Percentiles rank a stretch among this genome's conserved stretches.
Evolutionary conservation across 768 basidiomycete species (phyloP).

Genomic region (Hypholoma sublateritium): DNA sequence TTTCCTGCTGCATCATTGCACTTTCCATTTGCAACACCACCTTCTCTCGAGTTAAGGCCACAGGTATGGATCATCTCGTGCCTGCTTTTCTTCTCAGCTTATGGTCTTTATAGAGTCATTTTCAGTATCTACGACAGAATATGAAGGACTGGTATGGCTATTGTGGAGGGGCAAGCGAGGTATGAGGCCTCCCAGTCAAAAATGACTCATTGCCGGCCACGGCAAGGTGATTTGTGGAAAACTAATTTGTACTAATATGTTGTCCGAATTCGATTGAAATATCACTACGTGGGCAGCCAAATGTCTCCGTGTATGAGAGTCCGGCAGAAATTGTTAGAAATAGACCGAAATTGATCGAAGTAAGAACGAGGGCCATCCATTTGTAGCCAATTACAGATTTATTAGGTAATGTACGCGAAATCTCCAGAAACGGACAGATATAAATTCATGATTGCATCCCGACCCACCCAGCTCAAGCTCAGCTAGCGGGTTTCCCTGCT

Average conservation of each 20-base stretch:
- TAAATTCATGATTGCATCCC: neutral
- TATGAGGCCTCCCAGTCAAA: slow-evolving; percentile 10
- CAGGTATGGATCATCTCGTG: no score
- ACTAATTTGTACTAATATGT: neutral
- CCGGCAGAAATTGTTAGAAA: neutral
- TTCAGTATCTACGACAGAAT: no score
- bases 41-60: no score
- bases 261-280: slow-evolving; percentile 1
- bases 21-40: no score
- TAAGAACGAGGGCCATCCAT: neutral
- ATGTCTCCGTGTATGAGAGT: neutral
- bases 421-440: slow-evolving; percentile 3
- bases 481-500: neutral
- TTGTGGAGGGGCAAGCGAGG: no score
- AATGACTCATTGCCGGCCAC: neutral
- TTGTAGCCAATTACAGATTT: neutral
- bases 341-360: neutral
- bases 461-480: neutral
- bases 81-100: no score
- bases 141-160: no score
- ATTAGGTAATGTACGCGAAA: slow-evolving; percentile 2
- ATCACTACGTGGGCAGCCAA: neutral
- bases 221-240: neutral
- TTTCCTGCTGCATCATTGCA: no score
- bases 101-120: no score